phyloP scores from a whole-genome alignment of 2,329 filamentous ascomycete genomes.

The Blastomyces silverae region DNA sequence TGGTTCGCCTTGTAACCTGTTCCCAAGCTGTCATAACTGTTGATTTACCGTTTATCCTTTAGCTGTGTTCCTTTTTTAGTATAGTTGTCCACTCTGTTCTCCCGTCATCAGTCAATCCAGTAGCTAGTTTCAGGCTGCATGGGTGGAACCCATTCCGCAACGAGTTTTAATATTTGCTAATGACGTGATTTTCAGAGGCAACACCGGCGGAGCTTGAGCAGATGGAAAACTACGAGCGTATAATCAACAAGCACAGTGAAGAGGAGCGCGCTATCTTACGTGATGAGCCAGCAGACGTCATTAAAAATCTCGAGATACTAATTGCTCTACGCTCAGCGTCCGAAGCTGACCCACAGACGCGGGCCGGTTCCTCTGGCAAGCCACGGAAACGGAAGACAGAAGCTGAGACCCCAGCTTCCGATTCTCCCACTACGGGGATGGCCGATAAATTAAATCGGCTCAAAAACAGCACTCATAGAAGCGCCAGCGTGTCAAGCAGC shows the following conservation, averaged over 20 bases:
- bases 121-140: not conserved
- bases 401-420: slow-evolving; percentile 39
- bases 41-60: not conserved
- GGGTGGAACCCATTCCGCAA: not conserved
- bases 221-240: slow-evolving; percentile 43
- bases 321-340: slow-evolving; percentile 45
- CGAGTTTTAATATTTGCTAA: not conserved
- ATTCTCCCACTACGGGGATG: slow-evolving; percentile 42
- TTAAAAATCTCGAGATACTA: slow-evolving; percentile 46
- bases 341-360: slow-evolving; percentile 40
- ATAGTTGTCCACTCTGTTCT: not conserved
- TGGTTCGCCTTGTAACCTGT: not conserved
- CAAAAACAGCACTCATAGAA: slow-evolving; percentile 38
- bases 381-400: slow-evolving; percentile 44
- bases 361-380: slow-evolving; percentile 36
- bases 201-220: slow-evolving; percentile 39
- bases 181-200: slow-evolving; percentile 26
- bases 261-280: slow-evolving; percentile 44
- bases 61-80: not conserved
- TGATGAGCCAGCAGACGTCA: slow-evolving; percentile 46
- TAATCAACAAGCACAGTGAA: slow-evolving; percentile 43
- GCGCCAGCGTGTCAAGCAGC: slow-evolving; percentile 40
- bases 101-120: not conserved
- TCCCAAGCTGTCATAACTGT: not conserved
- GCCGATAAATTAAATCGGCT: slow-evolving; percentile 41